phyloP scores from a whole-genome alignment of 2,329 filamentous ascomycete genomes.

The Trichoderma afroharzianum region DNA sequence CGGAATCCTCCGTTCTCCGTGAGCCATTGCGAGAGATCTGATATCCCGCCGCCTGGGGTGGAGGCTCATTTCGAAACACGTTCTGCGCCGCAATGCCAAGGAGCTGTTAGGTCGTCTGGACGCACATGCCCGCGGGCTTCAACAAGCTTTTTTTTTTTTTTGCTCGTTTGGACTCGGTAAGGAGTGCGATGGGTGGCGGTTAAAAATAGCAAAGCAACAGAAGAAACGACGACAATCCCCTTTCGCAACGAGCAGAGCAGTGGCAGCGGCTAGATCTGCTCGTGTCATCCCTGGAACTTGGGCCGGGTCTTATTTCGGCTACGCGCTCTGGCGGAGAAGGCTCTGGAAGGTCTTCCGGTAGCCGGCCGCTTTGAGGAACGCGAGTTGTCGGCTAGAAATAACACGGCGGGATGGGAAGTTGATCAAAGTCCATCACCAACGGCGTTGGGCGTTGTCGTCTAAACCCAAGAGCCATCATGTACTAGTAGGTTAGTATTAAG shows the following conservation, averaged over 20 bases:
- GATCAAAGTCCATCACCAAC: neutral
- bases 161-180: slow-evolving; percentile 1
- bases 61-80: slow-evolving; percentile 6
- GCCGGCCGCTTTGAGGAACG: slow-evolving; percentile 1
- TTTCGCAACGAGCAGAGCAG: neutral
- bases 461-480: neutral
- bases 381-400: neutral
- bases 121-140: neutral
- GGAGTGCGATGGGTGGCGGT: neutral
- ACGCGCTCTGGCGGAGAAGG: slow-evolving; percentile 3
- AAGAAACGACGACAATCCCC: neutral
- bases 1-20: neutral
- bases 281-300: slow-evolving; percentile 7
- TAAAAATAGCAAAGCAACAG: neutral
- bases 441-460: neutral
- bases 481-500: neutral
- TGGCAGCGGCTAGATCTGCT: slow-evolving; percentile 10
- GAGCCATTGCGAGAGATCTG: slow-evolving; percentile 4
- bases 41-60: neutral
- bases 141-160: slow-evolving; percentile 13
- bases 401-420: neutral
- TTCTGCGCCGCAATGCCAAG: slow-evolving; percentile 14
- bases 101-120: neutral
- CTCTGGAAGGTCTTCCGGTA: slow-evolving; percentile 5
- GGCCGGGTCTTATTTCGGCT: slow-evolving; percentile 15